Base-by-base conservation (phyloP, 1,139 yeast genomes). In the Suhomyces guaymorum region DNA sequence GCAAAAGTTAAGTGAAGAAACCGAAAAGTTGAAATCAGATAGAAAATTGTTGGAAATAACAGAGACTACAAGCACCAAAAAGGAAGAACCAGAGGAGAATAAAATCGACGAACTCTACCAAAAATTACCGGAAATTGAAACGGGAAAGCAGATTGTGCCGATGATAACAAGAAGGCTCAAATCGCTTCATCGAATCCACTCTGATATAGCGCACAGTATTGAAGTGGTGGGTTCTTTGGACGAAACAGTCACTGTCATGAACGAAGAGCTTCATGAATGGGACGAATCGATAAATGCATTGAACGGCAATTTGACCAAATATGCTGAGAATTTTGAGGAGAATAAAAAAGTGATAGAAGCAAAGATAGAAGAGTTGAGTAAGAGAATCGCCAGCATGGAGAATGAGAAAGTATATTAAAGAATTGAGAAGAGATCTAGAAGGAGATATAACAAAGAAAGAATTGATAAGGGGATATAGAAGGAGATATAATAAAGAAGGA, bases 151-250 rank as follows among this genome's bases (percentile, higher is more conserved):
- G 6, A 44, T 55, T 2, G 53, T 77, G 1, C 82, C 82, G 0
- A 48, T 56, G 3, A 35, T 78, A 2, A 36, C 73, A 3, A 47
- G 55, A 10, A 54, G 86, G 25, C 55, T 80, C 20, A 65, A 70
- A 39, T 55, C 73, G 0, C 56, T 79, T 30, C 65, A 69, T 38
- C 54, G 51, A 0, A 57, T 77, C 2, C 83, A 79, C 47, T 46
- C 64, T 5, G 73, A 68, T 15, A 39, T 65, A 22, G 63, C 63
- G 7, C 52, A 45, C 15, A 47, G 59, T 7, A 55, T 63, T 4
- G 46, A 49, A 4, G 53, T 59, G n/a, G 54, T 61, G 5, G 46
- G 47, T 7, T 46, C 46, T 6, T 41, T 78, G 22, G 79, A 77
- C 34, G 28, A 46, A 17, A 49, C 54, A 9, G 39, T 80, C 11